A percentile compares a stretch with the other conserved stretches of the same genome.
Evolutionary conservation across 306 rosid genomes (phyloP).

Genomic region (Quercus cerris): DNA sequence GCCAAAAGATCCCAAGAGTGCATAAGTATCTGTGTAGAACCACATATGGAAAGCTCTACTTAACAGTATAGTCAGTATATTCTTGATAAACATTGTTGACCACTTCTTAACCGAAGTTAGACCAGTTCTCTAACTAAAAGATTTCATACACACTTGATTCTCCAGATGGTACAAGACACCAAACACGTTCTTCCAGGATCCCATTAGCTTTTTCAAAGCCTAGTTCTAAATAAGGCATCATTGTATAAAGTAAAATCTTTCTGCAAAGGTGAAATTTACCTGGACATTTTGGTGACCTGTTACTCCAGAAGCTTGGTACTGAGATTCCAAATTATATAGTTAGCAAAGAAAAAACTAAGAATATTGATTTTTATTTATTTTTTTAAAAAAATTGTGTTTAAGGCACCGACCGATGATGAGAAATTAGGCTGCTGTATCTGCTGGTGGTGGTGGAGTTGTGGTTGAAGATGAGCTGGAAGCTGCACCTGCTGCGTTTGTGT

Average conservation of each 20-base stretch:
- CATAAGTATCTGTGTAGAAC: not conserved
- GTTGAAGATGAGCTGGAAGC: constrained; percentile 59
- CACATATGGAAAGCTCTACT: not conserved
- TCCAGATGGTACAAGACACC: too few species aligned
- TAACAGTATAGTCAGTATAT: not conserved
- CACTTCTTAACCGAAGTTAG: not conserved
- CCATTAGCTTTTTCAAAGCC: too few species aligned
- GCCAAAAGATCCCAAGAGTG: constrained; percentile 7
- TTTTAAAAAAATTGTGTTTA: not conserved
- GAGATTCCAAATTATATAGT: constrained; percentile 30
- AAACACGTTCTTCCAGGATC: too few species aligned
- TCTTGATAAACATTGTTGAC: not conserved
- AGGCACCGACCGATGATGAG: constrained; percentile 46
- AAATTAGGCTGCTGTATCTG: constrained; percentile 55
- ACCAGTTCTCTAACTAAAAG: not conserved
- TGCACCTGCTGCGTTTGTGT: constrained; percentile 54
- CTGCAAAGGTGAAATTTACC: constrained; percentile 37
- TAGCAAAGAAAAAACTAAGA: constrained; percentile 19
- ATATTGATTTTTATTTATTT: not conserved
- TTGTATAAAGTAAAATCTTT: too few species aligned
- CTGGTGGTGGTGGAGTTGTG: constrained; percentile 52
- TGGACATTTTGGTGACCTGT: constrained; percentile 58
- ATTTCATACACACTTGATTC: too few species aligned
- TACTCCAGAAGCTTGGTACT: constrained; percentile 62
- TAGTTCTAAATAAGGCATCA: too few species aligned